Base-by-base conservation (phyloP, 768 basidiomycete species). In the Pleurotus tuoliensis region DNA sequence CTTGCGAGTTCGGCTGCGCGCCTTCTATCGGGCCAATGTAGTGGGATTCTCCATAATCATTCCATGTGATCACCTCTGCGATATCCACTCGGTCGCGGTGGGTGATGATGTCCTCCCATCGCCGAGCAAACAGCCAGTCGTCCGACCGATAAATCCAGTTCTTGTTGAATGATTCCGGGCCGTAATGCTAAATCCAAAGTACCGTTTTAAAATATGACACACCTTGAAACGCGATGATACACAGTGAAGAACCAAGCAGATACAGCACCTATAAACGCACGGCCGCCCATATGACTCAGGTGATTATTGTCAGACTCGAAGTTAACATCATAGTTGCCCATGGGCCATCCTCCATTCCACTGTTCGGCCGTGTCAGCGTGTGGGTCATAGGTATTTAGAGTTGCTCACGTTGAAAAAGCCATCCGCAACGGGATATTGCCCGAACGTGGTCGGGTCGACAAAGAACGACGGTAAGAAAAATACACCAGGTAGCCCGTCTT, bases 281-380 rank as follows among this genome's bases (percentile, higher is more conserved):
- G 49, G 12, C 49, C 49, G 30, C 49, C 49, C 24, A 50, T 6
- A 20, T 50, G 38, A n/a, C n/a, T 37, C 49, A 50, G 37, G 13
- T 50, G 38, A 37, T 16, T 8, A 12, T 25, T 50, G 49, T 50
- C 49, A 30, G 49, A 50, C n/a, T 50, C 49, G 30, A 50, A 50
- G 30, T 50, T 38, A 1, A 50, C 30, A 38, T 50, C 49, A 30
- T 30, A 50, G 30, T 50, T 50, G 30, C 49, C 49, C 58, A 78
- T 77, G 2, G 92, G 90, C 92, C 92, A 94, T 38, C 76, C 92
- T 24, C 80, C 79, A 66, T 94, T 90, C 87, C 87, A 94, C 83
- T 87, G 47, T n/a, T 25, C 18, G 58, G 16, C 38, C 47, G 13
- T 6, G 41, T n/a, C n/a, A 44, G n/a, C 5, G 13, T 9, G 3